Evolutionary conservation across 2,329 filamentous ascomycete species (phyloP), one percentile per base, ranked within the genome.

Genomic region (Bipolaris victoriae): DNA sequence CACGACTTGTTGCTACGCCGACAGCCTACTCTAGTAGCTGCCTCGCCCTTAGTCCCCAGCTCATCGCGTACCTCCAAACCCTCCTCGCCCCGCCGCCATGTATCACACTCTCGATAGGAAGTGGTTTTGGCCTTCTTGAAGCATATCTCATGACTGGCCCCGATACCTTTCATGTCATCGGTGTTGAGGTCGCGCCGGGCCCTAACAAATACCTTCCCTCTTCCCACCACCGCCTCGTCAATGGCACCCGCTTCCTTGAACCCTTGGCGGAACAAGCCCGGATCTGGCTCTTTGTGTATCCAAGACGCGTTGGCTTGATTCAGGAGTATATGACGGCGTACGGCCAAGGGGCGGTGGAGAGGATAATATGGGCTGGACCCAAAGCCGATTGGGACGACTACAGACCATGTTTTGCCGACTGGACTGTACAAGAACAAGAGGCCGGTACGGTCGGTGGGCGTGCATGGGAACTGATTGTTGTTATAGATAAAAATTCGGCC

Each of bases 211-310:
- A 82, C 60, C 71, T 85, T 5, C 73, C 78, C 1, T 67, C 72
- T 18, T 59, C 78, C 13, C 65, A 76, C 13, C 75, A 83, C 63
- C 67, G 78, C 41, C 63, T 74, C 7, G 82, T 84, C 5, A 55
- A 69, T 7, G 80, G 80, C 1, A 79, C 80, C 0, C 79, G 79
- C 65, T 78, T 76, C 31, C 62, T 83, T 7, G 77, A 77, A 50
- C 53, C 75, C 1, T 70, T 79, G 10, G 81, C 81, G 3, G 58
- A 69, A 5, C 61, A 77, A n/a, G 80, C 81, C 7, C 57, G 63
- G 1, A 74, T 72, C n/a, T 80, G 83, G 78, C 69, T 85, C 57
- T 84, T 85, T 69, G 79, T 84, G 24, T 85, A 85, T 62, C 83
- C 83, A 1, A 78, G 82, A 13, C 73, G 80, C n/a, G 75, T 80